Percentiles rank a stretch among this genome's conserved stretches.
Conservation (phyloP, 257 asterid genomes). For the Forsythia suspensa region DNA sequence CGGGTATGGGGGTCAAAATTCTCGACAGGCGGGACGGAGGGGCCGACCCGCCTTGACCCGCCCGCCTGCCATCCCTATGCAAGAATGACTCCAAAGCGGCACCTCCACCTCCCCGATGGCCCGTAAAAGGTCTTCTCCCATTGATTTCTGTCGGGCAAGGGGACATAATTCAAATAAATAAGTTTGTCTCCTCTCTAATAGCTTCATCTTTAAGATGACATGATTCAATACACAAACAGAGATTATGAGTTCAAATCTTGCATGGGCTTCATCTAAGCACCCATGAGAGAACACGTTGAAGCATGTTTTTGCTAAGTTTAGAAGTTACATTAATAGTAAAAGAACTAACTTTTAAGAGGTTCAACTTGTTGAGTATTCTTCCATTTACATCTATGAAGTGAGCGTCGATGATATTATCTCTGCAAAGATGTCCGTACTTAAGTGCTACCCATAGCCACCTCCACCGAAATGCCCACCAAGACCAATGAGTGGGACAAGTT, state of each 20-base stretch:
- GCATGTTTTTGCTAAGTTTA: no score
- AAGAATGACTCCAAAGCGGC: slow-evolving; percentile 37
- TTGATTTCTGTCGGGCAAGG: slow-evolving; percentile 6
- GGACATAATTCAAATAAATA: no score
- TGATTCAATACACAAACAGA: background rate
- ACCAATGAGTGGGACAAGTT: slow-evolving; percentile 26
- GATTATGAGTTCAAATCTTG: no score
- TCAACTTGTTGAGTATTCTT: slow-evolving; percentile 21
- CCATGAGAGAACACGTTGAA: no score
- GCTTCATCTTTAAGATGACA: no score
- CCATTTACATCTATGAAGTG: slow-evolving; percentile 30
- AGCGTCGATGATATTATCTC: slow-evolving; percentile 39
- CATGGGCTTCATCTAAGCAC: no score
- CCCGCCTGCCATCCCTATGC: no score
- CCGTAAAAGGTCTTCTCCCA: slow-evolving; percentile 40
- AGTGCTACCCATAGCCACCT: slow-evolving; percentile 31
- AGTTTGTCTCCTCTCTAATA: background rate
- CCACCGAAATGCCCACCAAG: slow-evolving; percentile 30
- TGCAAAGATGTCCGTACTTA: slow-evolving; percentile 35
- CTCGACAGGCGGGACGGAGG: no score
- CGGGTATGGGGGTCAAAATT: no score
- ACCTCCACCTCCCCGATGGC: slow-evolving; percentile 40
- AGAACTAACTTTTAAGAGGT: no score
- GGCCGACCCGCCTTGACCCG: no score
- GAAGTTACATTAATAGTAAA: no score